Base-by-base conservation (phyloP, 2,329 filamentous ascomycete species). In the Colletotrichum brevisporum region DNA sequence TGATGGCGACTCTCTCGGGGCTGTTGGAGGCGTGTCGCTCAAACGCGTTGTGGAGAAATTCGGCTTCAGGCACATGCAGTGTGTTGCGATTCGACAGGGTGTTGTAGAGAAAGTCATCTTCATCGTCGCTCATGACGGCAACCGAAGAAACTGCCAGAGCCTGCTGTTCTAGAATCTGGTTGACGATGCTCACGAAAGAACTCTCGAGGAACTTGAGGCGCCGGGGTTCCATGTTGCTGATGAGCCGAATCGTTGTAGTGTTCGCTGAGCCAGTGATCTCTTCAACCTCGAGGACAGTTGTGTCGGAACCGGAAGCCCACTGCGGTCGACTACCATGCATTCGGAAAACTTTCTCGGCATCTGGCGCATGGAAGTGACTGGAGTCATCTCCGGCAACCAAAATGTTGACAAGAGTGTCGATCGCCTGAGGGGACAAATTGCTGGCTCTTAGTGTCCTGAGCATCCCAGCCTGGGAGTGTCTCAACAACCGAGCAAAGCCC, bases 381-480 rank as follows among this genome's bases (percentile, higher is more conserved):
- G 31, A 36, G 10, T 36, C 31, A 2, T 10, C 3, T 8, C 31
- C 6, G 31, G 10, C 8, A 36, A 36, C 6, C 27, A 71, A 31
- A 3, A 62, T 61, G 47, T 72, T 74, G 31, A 74, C 73, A 0
- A 72, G 67, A 6, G 66, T 74, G 58, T 73, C 74, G 2, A 74
- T 47, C 2, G 50, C 51, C 12, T 47, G 21, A 31, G 61, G 15
- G 10, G 47, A 58, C 41, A 12, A 61, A 12, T 26, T 50, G 5
- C 31, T 43, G n/a, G 67, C 63, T 24, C 15, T 48, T 50, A 59
- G 60, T 12, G 52, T 48, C 47, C 75, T 69, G 13, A 72, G 53
- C 43, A 79, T 62, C 6, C 75, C 75, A 6, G 74, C 45, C 10
- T 77, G 69, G 26, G 74, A 78, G 48, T 78, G 74, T 51, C 58